Base-by-base conservation (phyloP, 305 asterid genomes). In the Fraxinus latifolia region DNA sequence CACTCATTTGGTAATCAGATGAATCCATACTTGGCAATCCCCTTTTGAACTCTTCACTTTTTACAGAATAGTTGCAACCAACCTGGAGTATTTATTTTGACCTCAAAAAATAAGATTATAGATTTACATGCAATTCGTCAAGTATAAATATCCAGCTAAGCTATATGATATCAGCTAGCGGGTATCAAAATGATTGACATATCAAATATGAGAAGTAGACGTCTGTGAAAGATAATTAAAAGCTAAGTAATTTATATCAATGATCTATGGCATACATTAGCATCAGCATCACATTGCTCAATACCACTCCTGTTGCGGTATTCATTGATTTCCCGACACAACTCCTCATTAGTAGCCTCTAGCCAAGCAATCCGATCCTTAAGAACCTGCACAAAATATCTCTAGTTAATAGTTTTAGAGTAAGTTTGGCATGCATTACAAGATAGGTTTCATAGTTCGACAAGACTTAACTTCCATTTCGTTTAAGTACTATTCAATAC, bases 1-100 rank as follows among this genome's bases (percentile, higher is more conserved):
- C 98, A 83, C 92, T 95, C 98, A 95, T 95, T 88, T 90, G 97
- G 89, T 90, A 93, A 87, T 96, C 99, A 81, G 93, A 91, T 2
- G 97, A 91, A 84, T 96, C 99, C 89, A 93, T 91, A 80, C 96
- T 93, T 77, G 92, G 99, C 91, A 92, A 84, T 53, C 97, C 98
- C 90, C 98, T 86, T 88, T 96, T 96, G 67, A 91, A 92, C 67
- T 97, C 97, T 88, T 96, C 98, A 68, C 91, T 87, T 87, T 92
- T 96, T 79, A 87, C 79, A 34, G 92, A 73, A 84, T 84, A 92
- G 80, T 82, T 87, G 75, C 89, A 85, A 73, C 80, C 80, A 83
- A 80, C 91, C 99, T 96, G 90, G 83, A 21, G 55, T 3, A 80
- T 74, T 71, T 36, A 15, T 5, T 81, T 78, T 79, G 79, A 82